Evolutionary conservation across 1,284 basidiomycete genomes (phyloP), one percentile per base, ranked within the genome.

Genomic region (Malassezia equina): DNA sequence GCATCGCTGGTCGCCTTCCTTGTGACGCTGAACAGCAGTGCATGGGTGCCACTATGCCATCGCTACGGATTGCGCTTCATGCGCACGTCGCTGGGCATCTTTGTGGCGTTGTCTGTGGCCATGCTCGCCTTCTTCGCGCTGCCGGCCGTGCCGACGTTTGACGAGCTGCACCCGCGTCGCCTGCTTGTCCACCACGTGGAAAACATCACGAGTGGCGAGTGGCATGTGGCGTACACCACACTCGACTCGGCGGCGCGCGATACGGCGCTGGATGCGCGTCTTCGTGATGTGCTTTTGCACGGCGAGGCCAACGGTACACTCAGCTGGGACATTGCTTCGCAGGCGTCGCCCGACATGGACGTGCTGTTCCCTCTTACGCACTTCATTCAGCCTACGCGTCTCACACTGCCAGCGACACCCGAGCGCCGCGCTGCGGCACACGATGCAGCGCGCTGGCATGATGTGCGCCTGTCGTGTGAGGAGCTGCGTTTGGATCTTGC

Each of bases 181-280:
- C 62, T 94, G 40, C 90, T 87, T 64, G 80, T 91, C 21, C 78
- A 95, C 53, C 86, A 90, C 71, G 81, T 84, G 63, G 89, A 93
- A 76, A 91, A 96, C 73, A 69, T 76, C 46, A 76, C 75, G 13
- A 71, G 87, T 47, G 85, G 84, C 24, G 83, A 86, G 60, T 84
- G 85, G 62, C 81, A 84, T 58, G 77, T 93, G 19, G 88, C 95
- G 66, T 75, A 96, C 33, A 89, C 87, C 4, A 79, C 83, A 2
- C 84, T 90, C 12, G 91, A 96, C 70, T 80, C 83, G 5, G 88
- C 88, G 0, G 85, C 89, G 2, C 84, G 84, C 7, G 84, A 88
- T 60, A 76, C 80, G 5, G 65, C 72, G 0, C 77, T 93, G 1
- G 83, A 84, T 1, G 65, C 79, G 7, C 80, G 82, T 24, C 81